phyloP scores from a whole-genome alignment of 2,329 filamentous ascomycete species.

The Akanthomyces uredinophilus region DNA sequence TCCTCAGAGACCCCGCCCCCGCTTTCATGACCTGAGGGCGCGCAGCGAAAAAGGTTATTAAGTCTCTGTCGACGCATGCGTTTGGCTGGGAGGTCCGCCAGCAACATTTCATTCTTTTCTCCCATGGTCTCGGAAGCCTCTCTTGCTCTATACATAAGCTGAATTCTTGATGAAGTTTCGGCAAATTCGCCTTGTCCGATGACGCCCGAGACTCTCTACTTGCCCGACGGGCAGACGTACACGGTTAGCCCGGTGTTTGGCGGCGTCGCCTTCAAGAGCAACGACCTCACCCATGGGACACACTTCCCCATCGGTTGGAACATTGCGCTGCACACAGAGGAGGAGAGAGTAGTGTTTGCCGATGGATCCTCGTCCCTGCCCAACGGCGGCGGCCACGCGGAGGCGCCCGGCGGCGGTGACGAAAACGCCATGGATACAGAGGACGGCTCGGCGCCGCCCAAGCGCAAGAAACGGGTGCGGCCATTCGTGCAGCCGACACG shows the following conservation, averaged over 20 bases:
- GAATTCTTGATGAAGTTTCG: not conserved
- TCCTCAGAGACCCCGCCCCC: constrained; percentile 10
- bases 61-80: not conserved
- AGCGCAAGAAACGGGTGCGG: constrained; percentile 22
- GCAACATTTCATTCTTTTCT: not conserved
- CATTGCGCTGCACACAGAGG: constrained; percentile 72
- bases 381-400: not conserved
- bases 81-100: not conserved
- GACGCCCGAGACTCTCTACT: constrained; percentile 50
- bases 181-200: constrained; percentile 20
- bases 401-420: not conserved
- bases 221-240: constrained; percentile 84
- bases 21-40: not conserved
- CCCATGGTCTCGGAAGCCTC: not conserved
- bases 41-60: not conserved
- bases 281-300: constrained; percentile 64
- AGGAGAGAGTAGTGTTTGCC: constrained; percentile 21
- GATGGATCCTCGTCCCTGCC: not conserved
- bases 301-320: constrained; percentile 86
- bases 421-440: constrained; percentile 5
- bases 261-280: constrained; percentile 84
- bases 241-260: constrained; percentile 82
- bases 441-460: not conserved
- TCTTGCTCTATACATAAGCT: not conserved
- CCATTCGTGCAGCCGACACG: constrained; percentile 68